Base-by-base conservation (phyloP, 441 rosid species). In the Euphorbia celastroides region DNA sequence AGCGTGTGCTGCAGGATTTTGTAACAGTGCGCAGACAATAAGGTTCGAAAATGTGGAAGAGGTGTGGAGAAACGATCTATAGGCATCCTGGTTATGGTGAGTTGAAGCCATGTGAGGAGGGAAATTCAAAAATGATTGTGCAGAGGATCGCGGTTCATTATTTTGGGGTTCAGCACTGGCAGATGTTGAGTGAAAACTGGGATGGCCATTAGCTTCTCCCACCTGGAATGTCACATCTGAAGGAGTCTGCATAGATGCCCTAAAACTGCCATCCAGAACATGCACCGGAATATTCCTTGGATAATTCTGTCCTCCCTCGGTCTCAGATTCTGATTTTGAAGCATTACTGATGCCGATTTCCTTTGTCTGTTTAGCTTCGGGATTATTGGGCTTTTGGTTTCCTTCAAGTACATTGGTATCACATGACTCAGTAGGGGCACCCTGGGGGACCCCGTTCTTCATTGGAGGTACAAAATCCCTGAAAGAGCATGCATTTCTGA, bases 1-100 rank as follows among this genome's bases (percentile, higher is more conserved):
- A 66, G 94, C 87, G 77, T 89, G 89, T 50, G 99, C 92, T 36
- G 96, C 90, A 20, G 96, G 92, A 77, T 89, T 89, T 73, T 94
- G 99, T 67, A 88, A 80, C 79, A 94, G 80, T 72, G 87, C 77
- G 71, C 97, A 94, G 27, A 81, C 77, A 69, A 91, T 27, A 46
- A 87, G 97, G 81, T 84, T 89, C n/a, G 93, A 83, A 87, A 86
- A 94, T 17, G 87, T 61, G 62, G 99, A 87, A 46, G 98, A 83
- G 5, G 81, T 72, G 26, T 88, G 96, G 65, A 85, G 84, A 78
- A 86, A 84, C 23, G 92, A 88, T 75, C 69, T 81, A 68, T 83
- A 83, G 78, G 82, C 97, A 76, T 88, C 85, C 72, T 81, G 92
- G 66, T 77, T 81, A 74, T 74, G 85, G 61, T 61, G 73, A 70